Evolutionary conservation across 2,329 filamentous ascomycete genomes (phyloP), one percentile per base, ranked within the genome.

Genomic region (Trichoderma breve): DNA sequence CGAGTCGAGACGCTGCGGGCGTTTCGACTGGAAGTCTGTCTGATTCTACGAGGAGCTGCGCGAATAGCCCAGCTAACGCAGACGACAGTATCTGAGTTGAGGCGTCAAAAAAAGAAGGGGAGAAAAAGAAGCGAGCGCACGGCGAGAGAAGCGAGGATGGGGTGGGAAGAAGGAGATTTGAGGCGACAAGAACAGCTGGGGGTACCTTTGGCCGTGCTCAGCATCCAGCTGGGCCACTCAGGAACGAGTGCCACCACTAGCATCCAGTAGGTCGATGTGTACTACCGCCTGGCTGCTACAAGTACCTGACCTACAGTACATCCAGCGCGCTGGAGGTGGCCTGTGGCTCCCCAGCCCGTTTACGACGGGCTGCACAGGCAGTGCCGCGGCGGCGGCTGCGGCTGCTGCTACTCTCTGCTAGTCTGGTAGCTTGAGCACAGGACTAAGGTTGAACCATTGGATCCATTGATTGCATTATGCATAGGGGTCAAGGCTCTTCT

Each of bases 121-220:
- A 57, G 47, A 43, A 60, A 47, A 60, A 53, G 55, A 70, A 70
- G 66, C 66, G 66, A 69, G 34, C 36, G 66, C 55, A 69, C 66
- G 36, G 55, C 66, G 55, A 69, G 55, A 69, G 66, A 69, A 61
- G 66, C 66, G 66, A 70, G 66, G 57, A 70, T 62, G 66, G 66
- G 62, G 66, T 51, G 66, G 66, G 18, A 62, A 51, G 66, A 70
- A 70, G 66, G 66, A 70, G 66, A 70, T 70, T 70, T 62, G 66
- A 70, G 66, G 66, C 66, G 66, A 70, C 66, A 62, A 28, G 66
- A 70, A 70, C 66, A 70, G 66, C 66, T 70, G 66, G 66, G 66
- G 57, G 32, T 34, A 57, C 36, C 34, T 47, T 26, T 60, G 53
- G 36, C 47, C 21, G 64, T 34, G 64, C 43, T 55, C 21, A 28